Conservation (phyloP, 768 basidiomycete genomes). For the Sutorius australiensis region DNA sequence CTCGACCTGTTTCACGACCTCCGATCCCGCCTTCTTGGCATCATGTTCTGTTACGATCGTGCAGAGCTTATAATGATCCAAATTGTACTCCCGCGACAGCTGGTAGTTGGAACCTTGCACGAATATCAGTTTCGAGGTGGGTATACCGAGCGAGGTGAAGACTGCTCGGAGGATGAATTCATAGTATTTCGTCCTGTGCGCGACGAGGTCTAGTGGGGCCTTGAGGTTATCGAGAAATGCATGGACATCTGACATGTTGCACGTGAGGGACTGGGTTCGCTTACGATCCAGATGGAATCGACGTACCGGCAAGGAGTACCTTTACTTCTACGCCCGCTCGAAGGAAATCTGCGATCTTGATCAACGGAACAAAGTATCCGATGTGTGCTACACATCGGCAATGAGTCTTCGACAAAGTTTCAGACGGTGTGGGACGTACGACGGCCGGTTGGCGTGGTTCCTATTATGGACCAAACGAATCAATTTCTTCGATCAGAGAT, state of each 20-base stretch:
- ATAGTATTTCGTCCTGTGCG: slow-evolving; percentile 88
- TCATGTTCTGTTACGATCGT: slow-evolving; percentile 94
- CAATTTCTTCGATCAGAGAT: not conserved
- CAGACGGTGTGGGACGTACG: slow-evolving; percentile 52
- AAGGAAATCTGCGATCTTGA: slow-evolving; percentile 95
- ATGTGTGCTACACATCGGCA: slow-evolving; percentile 68
- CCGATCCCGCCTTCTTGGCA: slow-evolving; percentile 96
- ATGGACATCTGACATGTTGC: slow-evolving; percentile 65
- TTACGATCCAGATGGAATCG: not conserved
- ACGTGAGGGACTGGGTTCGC: not conserved
- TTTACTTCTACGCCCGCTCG: slow-evolving; percentile 88
- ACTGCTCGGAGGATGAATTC: slow-evolving; percentile 75
- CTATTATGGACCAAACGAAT: slow-evolving; percentile 37
- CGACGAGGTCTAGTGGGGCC: slow-evolving; percentile 89
- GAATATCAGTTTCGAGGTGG: slow-evolving; percentile 77
- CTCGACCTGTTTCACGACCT: slow-evolving; percentile 97
- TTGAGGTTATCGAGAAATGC: slow-evolving; percentile 98
- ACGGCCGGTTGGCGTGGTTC: slow-evolving; percentile 89
- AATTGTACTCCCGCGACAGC: slow-evolving; percentile 83
- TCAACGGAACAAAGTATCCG: slow-evolving; percentile 93
- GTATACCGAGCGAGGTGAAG: slow-evolving; percentile 87
- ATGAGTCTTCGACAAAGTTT: not conserved
- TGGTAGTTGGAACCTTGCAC: slow-evolving; percentile 93
- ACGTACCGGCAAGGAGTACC: slow-evolving; percentile 71
- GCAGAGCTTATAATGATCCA: slow-evolving; percentile 91